Evolutionary conservation across 2,329 filamentous ascomycete species (phyloP).

Genomic region (Beauveria australis): DNA sequence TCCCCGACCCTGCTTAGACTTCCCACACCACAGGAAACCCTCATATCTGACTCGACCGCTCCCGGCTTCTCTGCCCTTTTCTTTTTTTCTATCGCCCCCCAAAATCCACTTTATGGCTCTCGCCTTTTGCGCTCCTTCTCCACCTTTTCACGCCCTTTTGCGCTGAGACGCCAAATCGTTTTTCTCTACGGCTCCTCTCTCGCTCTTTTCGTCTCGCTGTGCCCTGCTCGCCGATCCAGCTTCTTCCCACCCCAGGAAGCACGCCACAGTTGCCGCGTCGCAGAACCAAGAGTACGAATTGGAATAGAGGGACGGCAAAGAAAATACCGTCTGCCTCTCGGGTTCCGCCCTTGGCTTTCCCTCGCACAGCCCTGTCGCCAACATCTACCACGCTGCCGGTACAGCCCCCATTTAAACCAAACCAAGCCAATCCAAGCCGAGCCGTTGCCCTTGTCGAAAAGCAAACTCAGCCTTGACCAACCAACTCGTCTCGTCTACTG

Average conservation of each 20-base stretch:
- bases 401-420: background rate
- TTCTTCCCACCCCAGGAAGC: background rate
- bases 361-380: background rate
- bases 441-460: background rate
- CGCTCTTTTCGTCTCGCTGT: background rate
- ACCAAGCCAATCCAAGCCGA: background rate
- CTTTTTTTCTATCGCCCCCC: background rate
- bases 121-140: background rate
- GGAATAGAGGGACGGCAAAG: background rate
- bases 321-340: no score
- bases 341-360: background rate
- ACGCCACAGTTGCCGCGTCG: background rate
- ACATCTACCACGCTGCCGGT: background rate
- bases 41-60: background rate
- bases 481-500: background rate
- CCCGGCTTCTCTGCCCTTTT: background rate
- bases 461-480: slow-evolving; percentile 2
- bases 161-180: slow-evolving; percentile 4
- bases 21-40: background rate
- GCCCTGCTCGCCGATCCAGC: background rate
- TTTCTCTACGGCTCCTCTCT: background rate
- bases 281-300: background rate
- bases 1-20: slow-evolving; percentile 1
- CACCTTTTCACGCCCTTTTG: slow-evolving; percentile 6
- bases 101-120: slow-evolving; percentile 6